Evolutionary conservation across 345 rosid genomes (phyloP).

Genomic region (Atalantia buxifolia): DNA sequence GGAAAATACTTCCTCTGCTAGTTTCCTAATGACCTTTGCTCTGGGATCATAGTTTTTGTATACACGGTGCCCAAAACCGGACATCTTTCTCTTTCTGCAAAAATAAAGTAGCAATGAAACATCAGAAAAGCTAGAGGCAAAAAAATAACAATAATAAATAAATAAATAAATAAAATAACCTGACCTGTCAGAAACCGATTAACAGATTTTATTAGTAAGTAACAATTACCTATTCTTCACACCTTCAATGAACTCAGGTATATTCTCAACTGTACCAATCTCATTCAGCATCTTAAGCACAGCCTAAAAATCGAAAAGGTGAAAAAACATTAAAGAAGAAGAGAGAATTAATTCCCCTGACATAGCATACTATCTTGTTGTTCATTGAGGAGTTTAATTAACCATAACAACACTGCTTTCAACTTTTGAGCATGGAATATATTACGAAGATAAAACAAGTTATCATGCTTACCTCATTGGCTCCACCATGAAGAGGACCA

Average conservation of each 20-base stretch:
- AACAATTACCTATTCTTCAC: slow-evolving; percentile 78
- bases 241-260: slow-evolving; percentile 90
- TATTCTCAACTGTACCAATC: slow-evolving; percentile 86
- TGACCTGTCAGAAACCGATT: not conserved
- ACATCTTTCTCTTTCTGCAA: slow-evolving; percentile 90
- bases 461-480: slow-evolving; percentile 68
- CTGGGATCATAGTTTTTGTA: slow-evolving; percentile 98
- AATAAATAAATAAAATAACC: no score
- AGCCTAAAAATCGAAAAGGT: slow-evolving; percentile 55
- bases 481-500: slow-evolving; percentile 99
- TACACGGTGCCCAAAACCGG: slow-evolving; percentile 99
- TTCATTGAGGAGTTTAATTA: not conserved
- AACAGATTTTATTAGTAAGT: not conserved
- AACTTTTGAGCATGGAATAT: not conserved
- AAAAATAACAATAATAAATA: no score
- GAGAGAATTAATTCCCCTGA: slow-evolving; percentile 8
- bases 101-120: slow-evolving; percentile 3
- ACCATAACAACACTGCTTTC: not conserved
- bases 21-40: slow-evolving; percentile 86
- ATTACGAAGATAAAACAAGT: slow-evolving; percentile 1
- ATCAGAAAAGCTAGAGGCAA: not conserved
- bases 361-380: not conserved
- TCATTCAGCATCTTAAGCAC: slow-evolving; percentile 96
- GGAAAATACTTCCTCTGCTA: slow-evolving; percentile 93
- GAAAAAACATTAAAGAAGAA: slow-evolving; percentile 1